These are phyloP conservation scores for Goffeauzyma gilvescens DNA, from an alignment of 768 basidiomycete species.

Conservation along the genomic window DNA sequence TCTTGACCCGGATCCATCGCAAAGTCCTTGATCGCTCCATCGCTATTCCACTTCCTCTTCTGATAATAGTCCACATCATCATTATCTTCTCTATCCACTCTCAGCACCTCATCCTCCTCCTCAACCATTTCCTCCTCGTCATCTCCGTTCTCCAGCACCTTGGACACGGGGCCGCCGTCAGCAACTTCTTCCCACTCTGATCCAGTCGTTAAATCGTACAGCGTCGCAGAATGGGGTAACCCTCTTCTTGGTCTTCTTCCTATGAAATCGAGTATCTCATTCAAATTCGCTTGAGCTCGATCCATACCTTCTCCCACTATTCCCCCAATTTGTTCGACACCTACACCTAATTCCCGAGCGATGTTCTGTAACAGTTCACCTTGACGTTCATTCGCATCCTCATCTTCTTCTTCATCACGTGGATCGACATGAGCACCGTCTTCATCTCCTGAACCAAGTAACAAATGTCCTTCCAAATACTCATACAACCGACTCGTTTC, in stretches of 20 bases:
- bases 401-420: too few species aligned
- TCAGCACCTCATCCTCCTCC: constrained; percentile 11
- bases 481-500: constrained; percentile 29
- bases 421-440: too few species aligned
- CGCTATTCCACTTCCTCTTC: constrained; percentile 5
- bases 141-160: constrained; percentile 2
- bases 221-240: constrained; percentile 15
- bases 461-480: constrained; percentile 25
- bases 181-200: constrained; percentile 23
- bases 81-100: constrained; percentile 11
- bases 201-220: constrained; percentile 22
- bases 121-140: constrained; percentile 2
- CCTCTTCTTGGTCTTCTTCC: too few species aligned
- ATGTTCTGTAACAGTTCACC: background rate
- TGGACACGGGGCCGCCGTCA: constrained; percentile 3
- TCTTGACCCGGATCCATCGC: constrained; percentile 30
- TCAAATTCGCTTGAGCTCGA: too few species aligned
- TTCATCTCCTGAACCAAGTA: constrained; percentile 16
- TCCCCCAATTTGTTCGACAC: too few species aligned
- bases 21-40: constrained; percentile 22
- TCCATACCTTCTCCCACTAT: too few species aligned
- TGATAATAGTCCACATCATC: constrained; percentile 2
- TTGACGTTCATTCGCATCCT: background rate
- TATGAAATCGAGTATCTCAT: too few species aligned
- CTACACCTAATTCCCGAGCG: constrained; percentile 8